Percentiles rank a stretch among this genome's conserved stretches.
phyloP scores from a whole-genome alignment of 2,329 filamentous ascomycete genomes.

The Hymenoscyphus infarciens region DNA sequence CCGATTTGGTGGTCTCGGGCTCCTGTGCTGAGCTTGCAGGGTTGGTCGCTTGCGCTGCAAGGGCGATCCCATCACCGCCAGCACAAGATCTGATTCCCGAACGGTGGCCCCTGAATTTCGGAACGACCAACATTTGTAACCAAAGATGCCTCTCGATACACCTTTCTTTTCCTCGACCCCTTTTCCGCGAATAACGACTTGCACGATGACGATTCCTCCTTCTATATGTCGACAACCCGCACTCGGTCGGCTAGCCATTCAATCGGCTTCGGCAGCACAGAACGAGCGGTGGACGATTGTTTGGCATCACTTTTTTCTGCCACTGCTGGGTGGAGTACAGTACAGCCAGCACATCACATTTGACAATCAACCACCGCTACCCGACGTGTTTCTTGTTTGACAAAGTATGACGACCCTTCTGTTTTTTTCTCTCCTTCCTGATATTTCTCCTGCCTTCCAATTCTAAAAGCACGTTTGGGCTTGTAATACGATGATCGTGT shows the following conservation, averaged over 20 bases:
- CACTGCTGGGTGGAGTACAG: background rate
- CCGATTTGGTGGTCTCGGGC: background rate
- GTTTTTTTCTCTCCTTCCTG: background rate
- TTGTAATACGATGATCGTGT: background rate
- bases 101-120: background rate
- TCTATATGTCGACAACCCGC: background rate
- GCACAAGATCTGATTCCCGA: background rate
- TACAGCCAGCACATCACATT: background rate
- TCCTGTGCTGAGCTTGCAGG: slow-evolving; percentile 5
- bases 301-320: background rate
- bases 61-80: slow-evolving; percentile 6
- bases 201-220: slow-evolving; percentile 5
- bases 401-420: background rate
- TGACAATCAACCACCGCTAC: slow-evolving; percentile 1
- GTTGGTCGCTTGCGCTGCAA: slow-evolving; percentile 7
- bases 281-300: slow-evolving; percentile 1
- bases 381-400: slow-evolving; percentile 7
- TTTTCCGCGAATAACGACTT: background rate
- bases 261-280: background rate
- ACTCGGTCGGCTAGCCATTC: background rate
- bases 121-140: background rate
- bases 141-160: background rate
- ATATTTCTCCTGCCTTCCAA: background rate
- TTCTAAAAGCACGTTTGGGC: background rate
- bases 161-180: background rate